Evolutionary conservation across 1,284 basidiomycete genomes (phyloP), one percentile per base, ranked within the genome.

Genomic region (Sporisorium sorghi): DNA sequence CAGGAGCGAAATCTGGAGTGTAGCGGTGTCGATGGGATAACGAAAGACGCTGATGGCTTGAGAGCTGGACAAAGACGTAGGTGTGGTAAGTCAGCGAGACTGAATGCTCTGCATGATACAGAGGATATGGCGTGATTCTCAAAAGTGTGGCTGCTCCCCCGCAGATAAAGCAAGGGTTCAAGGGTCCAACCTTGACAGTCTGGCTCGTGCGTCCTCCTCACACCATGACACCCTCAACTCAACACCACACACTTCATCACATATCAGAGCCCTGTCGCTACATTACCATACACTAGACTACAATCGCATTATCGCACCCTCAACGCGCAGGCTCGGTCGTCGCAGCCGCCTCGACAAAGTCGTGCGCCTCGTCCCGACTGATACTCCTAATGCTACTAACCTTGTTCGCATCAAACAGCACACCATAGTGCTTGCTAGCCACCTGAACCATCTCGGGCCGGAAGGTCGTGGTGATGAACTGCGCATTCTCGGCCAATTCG

Each of bases 391-490:
- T 93, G 4, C 91, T 92, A 65, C 84, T 85, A 70, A 99, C 86
- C 86, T 99, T 99, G 82, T 95, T 92, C 77, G 92, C 93, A 85
- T 96, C 94, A 87, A 98, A 99, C 69, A 97, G 87, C n/a, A 99
- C 97, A n/a, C 97, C 97, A 76, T 97, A 98, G 84, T 95, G 97
- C 83, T 95, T 93, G 85, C 97, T 93, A 0, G 95, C 94, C 2
- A 92, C 91, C 10, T 92, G 91, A 65, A 98, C 88, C 92, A 99
- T 94, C 86, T 99, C 97, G 0, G 94, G 92, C 62, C 96, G 88
- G 89, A 99, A 99, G 2, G 97, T 99, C 2, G 97, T 99, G 28
- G 93, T 96, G 85, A 99, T 97, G 86, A 99, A 99, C 85, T 99
- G 97, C 0, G 93, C 96, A 2, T 90, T 91, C 6, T 89, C 87